Conservation (phyloP, 495 filamentous ascomycete genomes). For the Daldinia grandis region DNA sequence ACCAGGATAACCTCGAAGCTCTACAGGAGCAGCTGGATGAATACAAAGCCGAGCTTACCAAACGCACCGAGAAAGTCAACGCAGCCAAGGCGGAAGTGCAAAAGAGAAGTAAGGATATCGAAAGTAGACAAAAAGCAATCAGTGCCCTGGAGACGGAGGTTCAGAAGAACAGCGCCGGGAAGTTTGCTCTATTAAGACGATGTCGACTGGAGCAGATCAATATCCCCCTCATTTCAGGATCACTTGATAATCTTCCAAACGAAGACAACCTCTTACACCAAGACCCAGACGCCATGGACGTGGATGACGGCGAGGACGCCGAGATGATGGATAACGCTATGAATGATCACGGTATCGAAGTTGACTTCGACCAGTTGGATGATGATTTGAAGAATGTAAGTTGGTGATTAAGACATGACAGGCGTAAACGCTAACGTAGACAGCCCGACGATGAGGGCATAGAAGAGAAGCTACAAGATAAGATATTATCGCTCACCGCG, state of each 20-base stretch:
- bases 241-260: conserved; percentile 88
- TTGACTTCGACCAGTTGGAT: conserved; percentile 86
- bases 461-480: conserved; percentile 82
- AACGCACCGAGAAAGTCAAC: conserved; percentile 78
- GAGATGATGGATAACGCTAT: conserved; percentile 61
- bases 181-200: conserved; percentile 82
- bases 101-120: conserved; percentile 82
- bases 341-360: conserved; percentile 91
- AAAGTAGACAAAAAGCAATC: conserved; percentile 79
- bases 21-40: conserved; percentile 75
- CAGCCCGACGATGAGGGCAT: conserved; percentile 73
- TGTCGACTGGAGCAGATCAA: conserved; percentile 95
- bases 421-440: conserved; percentile 22
- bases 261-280: conserved; percentile 75
- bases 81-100: conserved; percentile 84
- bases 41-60: conserved; percentile 68
- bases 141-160: conserved; percentile 80
- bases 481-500: conserved; percentile 72
- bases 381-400: conserved; percentile 83
- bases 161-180: conserved; percentile 80
- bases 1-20: conserved; percentile 78
- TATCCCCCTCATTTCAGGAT: conserved; percentile 78
- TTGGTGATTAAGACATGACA: conserved; percentile 19
- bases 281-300: conserved; percentile 87
- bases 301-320: conserved; percentile 74